phyloP scores from a whole-genome alignment of 1,139 yeast genomes.

The Geotrichum cucujoidarum region DNA sequence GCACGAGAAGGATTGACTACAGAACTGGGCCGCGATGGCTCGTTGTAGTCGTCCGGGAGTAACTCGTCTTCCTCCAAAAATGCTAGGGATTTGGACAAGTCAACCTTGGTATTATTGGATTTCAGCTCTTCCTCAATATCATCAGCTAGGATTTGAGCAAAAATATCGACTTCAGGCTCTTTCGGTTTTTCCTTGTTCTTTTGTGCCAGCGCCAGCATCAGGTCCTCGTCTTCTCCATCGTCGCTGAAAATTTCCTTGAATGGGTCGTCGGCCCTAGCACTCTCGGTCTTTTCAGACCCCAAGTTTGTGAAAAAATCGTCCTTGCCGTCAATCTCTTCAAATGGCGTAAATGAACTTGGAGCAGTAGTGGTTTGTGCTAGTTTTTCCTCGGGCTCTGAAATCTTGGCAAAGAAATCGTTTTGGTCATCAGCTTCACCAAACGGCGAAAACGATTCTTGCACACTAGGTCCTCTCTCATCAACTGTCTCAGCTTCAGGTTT shows the following conservation, averaged over 20 bases:
- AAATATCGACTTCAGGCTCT: conserved; percentile 20
- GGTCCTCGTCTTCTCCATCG: conserved; percentile 2
- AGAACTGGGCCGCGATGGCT: conserved; percentile 9
- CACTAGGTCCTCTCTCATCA: too few species aligned
- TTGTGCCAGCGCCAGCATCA: neutral
- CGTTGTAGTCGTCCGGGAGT: conserved; percentile 39
- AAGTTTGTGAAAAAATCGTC: too few species aligned
- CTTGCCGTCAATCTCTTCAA: too few species aligned
- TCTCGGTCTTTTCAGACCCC: too few species aligned
- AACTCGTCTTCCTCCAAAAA: conserved; percentile 47
- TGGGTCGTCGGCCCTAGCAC: conserved; percentile 1
- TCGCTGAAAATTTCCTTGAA: conserved; percentile 11
- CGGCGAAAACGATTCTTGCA: neutral
- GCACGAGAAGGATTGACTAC: conserved; percentile 1
- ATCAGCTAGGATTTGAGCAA: conserved; percentile 21
- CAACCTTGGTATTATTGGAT: conserved; percentile 6
- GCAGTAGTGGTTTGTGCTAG: too few species aligned
- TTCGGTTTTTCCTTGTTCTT: neutral
- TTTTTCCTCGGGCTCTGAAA: conserved; percentile 7
- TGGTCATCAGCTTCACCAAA: conserved; percentile 8
- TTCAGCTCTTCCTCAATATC: conserved; percentile 15
- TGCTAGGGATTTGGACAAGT: conserved; percentile 32
- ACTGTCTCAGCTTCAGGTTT: too few species aligned
- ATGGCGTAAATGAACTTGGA: too few species aligned
- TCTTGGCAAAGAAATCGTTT: conserved; percentile 24